These are phyloP conservation scores for Naganishia vaughanmartiniae DNA, from an alignment of 768 basidiomycete species.

Conservation along the genomic window DNA sequence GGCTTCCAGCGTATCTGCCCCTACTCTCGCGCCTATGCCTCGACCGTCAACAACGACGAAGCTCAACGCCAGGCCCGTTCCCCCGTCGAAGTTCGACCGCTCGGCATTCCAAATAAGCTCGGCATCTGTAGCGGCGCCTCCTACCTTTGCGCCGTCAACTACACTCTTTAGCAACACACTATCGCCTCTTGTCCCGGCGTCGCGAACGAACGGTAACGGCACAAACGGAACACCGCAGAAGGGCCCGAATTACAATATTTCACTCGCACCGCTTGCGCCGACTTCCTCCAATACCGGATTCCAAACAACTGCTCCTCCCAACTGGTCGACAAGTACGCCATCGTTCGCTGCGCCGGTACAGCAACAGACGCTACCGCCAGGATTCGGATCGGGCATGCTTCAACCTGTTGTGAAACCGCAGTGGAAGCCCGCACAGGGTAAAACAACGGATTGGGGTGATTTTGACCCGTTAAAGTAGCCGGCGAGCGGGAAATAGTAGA, in stretches of 20 bases:
- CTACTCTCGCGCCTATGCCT: slow-evolving; percentile 13
- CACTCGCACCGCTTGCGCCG: slow-evolving; percentile 39
- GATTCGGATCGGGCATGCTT: slow-evolving; percentile 43
- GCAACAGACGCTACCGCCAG: slow-evolving; percentile 25
- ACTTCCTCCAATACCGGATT: slow-evolving; percentile 4
- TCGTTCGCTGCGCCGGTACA: neutral
- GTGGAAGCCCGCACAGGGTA: slow-evolving; percentile 34
- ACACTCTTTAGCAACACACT: slow-evolving; percentile 16
- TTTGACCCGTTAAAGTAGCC: slow-evolving; percentile 49
- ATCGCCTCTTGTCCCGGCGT: slow-evolving; percentile 33
- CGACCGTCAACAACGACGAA: slow-evolving; percentile 28
- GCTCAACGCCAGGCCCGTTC: slow-evolving; percentile 45
- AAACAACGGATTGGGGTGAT: slow-evolving; percentile 45
- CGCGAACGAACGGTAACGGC: neutral
- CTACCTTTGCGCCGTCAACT: slow-evolving; percentile 16
- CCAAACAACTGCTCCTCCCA: neutral
- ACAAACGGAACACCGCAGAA: neutral
- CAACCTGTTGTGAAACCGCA: slow-evolving; percentile 44
- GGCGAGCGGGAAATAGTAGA: neutral
- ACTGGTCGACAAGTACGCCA: neutral
- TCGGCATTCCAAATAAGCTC: slow-evolving; percentile 37
- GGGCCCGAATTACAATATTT: slow-evolving; percentile 48
- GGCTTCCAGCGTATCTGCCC: slow-evolving; percentile 15
- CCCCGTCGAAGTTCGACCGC: slow-evolving; percentile 43
- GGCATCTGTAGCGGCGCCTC: slow-evolving; percentile 4